Evolutionary conservation across 192 early-diverging fungal species (phyloP), one percentile per base, ranked within the genome.

Genomic region (Backusella tuberculispora): DNA sequence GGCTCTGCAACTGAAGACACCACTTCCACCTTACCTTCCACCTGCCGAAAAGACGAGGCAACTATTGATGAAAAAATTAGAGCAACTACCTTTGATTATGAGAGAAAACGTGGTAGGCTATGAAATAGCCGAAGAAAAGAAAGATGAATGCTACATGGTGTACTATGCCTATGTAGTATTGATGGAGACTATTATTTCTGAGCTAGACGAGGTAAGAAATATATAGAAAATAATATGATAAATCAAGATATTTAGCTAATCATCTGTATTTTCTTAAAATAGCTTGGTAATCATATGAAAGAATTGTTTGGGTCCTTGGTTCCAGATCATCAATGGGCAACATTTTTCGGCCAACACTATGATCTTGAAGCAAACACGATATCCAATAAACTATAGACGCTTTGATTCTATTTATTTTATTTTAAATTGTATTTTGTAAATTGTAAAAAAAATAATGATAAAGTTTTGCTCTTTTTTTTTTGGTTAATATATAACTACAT

Each of bases 131-230:
- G 68, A 81, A 24, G 68, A 69, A 69, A 60, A 77, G 2, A 74
- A 81, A 21, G 90, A 91, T 60, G 83, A 86, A 24, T 79, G 88
- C 14, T 92, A 92, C 48, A 87, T 92, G 29, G 92, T 93, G 73
- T 94, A 93, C 77, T 94, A 92, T 73, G 90, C 91, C 9, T 92
- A 90, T 71, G 90, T 90, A 3, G 83, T 90, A 41, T 83, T 92
- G 45, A 91, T 90, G 78, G 91, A 90, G 63, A 90, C 92, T 74
- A 79, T 95, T 13, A 90, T 95, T 41, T 83, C 84, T 4, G 94
- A 94, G 81, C 81, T 95, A 79, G 86, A 89, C 6, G 85, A 78
- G 66, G 77, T 73, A 78, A 46, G 14, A 19, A 5, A 44, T 46
- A 19, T 69, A 43, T n/a, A 4, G 29, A 34, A 24, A 14, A 12